These are phyloP conservation scores for Prunus armeniaca DNA, from an alignment of 306 rosid genomes.

Conservation along the genomic window DNA sequence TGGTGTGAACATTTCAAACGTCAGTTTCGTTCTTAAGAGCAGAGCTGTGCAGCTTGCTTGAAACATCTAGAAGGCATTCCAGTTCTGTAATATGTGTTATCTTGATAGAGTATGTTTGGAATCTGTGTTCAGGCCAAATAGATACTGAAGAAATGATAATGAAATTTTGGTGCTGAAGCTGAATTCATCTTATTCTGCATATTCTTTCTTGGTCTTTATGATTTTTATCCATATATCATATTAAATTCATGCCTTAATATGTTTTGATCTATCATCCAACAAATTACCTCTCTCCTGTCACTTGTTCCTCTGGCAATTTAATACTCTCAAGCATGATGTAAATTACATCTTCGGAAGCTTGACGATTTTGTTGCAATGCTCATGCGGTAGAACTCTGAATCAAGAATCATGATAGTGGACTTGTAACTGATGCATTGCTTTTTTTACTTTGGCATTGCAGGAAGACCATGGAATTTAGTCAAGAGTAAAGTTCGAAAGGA, in stretches of 20 bases:
- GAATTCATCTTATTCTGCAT: neutral
- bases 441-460: slow-evolving; percentile 37
- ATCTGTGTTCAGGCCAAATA: neutral
- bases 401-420: neutral
- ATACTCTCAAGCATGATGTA: neutral
- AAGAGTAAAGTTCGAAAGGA: slow-evolving; percentile 57
- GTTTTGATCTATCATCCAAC: neutral
- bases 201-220: neutral
- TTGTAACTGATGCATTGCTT: neutral
- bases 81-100: neutral
- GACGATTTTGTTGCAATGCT: neutral
- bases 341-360: no score
- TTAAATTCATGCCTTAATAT: neutral
- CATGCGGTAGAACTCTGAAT: neutral
- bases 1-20: neutral
- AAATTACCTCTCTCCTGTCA: neutral
- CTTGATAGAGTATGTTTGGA: neutral
- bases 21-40: neutral
- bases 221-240: neutral
- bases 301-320: neutral
- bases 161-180: neutral
- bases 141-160: neutral
- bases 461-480: slow-evolving; percentile 70
- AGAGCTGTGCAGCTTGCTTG: neutral
- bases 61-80: neutral